Conservation (phyloP, 495 filamentous ascomycete genomes). For the Neurospora tetraspora region DNA sequence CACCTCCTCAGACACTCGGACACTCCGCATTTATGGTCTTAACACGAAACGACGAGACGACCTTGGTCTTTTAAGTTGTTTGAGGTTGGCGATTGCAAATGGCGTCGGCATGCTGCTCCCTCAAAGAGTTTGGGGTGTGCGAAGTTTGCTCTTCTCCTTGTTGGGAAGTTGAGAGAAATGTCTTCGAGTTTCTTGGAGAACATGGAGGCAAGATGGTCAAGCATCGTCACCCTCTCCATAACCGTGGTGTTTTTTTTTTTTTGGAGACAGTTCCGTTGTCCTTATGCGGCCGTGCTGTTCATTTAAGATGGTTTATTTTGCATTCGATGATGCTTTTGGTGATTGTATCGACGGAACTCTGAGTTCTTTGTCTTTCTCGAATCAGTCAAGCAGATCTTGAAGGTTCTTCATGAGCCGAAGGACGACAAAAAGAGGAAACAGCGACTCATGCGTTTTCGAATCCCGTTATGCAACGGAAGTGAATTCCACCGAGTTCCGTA, state of each 20-base stretch:
- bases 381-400: too few species aligned
- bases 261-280: too few species aligned
- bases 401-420: too few species aligned
- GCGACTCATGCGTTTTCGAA: background rate
- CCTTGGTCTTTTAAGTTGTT: background rate
- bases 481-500: background rate
- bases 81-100: background rate
- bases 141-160: background rate
- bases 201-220: background rate
- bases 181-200: background rate
- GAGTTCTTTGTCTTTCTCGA: too few species aligned
- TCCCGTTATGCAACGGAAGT: background rate
- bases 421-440: background rate
- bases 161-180: background rate
- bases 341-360: too few species aligned
- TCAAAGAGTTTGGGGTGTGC: background rate
- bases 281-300: too few species aligned
- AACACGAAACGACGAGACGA: background rate
- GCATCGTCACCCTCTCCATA: background rate
- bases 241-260: background rate
- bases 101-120: background rate
- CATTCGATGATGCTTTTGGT: too few species aligned
- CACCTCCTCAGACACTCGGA: background rate
- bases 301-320: too few species aligned
- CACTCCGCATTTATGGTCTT: background rate